These are phyloP conservation scores for Suhomyces canberraensis DNA, from an alignment of 805 yeast species.

Conservation along the genomic window DNA sequence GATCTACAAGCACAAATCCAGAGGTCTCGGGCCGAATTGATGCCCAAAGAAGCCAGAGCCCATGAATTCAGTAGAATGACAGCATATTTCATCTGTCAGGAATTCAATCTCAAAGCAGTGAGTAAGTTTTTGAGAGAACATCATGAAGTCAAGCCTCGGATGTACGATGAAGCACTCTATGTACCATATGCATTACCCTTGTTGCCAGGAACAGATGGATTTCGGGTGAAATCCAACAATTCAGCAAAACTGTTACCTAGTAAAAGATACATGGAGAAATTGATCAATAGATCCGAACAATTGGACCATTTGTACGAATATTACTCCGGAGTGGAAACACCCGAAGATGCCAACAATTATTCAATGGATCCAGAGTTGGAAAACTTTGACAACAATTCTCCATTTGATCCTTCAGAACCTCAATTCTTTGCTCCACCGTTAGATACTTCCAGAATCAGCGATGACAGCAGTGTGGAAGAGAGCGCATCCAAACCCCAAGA, in stretches of 20 bases:
- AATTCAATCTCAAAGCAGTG: constrained; percentile 62
- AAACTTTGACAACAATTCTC: constrained; percentile 44
- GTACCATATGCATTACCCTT: constrained; percentile 87
- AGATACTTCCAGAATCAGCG: constrained; percentile 18
- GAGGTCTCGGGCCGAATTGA: constrained; percentile 51
- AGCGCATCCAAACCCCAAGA: constrained; percentile 13
- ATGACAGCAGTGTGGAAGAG: constrained; percentile 6
- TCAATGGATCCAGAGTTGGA: constrained; percentile 45
- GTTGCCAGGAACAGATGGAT: constrained; percentile 79
- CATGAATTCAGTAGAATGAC: constrained; percentile 79
- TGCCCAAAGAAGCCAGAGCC: constrained; percentile 57
- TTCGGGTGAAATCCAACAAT: constrained; percentile 68
- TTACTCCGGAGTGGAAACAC: constrained; percentile 73
- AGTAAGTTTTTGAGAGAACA: constrained; percentile 60
- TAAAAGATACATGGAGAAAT: constrained; percentile 61
- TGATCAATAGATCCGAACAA: constrained; percentile 78
- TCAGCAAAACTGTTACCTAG: constrained; percentile 42
- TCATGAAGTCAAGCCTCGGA: constrained; percentile 82
- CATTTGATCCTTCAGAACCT: constrained; percentile 91
- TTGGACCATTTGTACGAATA: constrained; percentile 91
- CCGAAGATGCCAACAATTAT: constrained; percentile 51
- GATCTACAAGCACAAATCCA: constrained; percentile 30
- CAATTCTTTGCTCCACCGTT: constrained; percentile 67
- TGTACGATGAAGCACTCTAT: constrained; percentile 90
- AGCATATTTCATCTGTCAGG: constrained; percentile 87